phyloP scores from a whole-genome alignment of 2,329 filamentous ascomycete genomes.

The Pseudogymnoascus sp. region DNA sequence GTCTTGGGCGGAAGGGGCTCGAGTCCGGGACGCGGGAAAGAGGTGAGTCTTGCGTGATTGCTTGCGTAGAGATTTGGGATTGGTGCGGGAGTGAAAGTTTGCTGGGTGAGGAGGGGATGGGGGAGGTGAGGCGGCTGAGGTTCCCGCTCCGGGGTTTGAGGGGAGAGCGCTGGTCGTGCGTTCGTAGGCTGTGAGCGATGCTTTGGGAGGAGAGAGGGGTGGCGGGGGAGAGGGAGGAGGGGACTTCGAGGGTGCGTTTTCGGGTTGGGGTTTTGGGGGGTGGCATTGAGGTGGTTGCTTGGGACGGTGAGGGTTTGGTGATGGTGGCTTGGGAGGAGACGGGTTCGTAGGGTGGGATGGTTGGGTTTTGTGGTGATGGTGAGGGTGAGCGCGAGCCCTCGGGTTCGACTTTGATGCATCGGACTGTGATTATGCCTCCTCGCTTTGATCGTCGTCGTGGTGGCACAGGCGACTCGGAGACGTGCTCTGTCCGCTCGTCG shows the following conservation, averaged over 20 bases:
- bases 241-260: neutral
- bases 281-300: neutral
- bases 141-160: neutral
- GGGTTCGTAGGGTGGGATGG: neutral
- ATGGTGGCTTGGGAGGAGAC: neutral
- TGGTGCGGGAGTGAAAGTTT: neutral
- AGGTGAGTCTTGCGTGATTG: neutral
- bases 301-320: neutral
- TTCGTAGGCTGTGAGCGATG: neutral
- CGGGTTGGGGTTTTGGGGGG: slow-evolving; percentile 1
- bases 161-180: neutral
- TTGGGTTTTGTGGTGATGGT: neutral
- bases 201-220: neutral
- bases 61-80: neutral
- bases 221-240: slow-evolving; percentile 4
- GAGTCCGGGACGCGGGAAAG: neutral
- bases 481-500: neutral
- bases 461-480: neutral
- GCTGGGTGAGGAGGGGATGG: neutral
- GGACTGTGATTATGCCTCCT: slow-evolving; percentile 6
- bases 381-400: neutral
- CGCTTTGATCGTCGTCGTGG: neutral
- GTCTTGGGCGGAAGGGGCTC: neutral
- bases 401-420: slow-evolving; percentile 2
- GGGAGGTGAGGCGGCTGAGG: neutral